Conservation (phyloP, 768 basidiomycete genomes). For the Phaffia tasmanica region DNA sequence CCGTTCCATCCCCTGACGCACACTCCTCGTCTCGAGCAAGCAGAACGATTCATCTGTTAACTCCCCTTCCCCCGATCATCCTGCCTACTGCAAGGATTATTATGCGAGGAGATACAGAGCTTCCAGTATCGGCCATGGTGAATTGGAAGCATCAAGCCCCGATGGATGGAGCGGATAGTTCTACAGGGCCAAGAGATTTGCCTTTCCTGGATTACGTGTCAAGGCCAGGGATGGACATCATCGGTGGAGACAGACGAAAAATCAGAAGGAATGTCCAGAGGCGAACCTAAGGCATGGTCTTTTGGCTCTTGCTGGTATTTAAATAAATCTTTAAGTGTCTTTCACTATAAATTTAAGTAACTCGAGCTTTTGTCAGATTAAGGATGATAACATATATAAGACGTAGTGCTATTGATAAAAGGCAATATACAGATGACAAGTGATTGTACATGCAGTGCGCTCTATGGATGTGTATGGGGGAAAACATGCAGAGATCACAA, state of each 20-base stretch:
- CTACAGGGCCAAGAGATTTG: slow-evolving; percentile 47
- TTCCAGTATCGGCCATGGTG: slow-evolving; percentile 78
- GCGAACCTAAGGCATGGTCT: slow-evolving; percentile 31
- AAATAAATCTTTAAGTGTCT: too few relatives aligned
- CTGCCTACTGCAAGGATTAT: slow-evolving; percentile 41
- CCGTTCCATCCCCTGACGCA: slow-evolving; percentile 36
- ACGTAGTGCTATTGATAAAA: too few relatives aligned
- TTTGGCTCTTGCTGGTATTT: too few relatives aligned
- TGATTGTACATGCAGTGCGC: too few relatives aligned
- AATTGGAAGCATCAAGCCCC: slow-evolving; percentile 49
- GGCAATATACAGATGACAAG: too few relatives aligned
- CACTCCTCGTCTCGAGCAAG: slow-evolving; percentile 22
- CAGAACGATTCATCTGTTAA: slow-evolving; percentile 57
- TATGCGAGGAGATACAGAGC: slow-evolving; percentile 77
- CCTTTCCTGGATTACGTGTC: slow-evolving; percentile 54
- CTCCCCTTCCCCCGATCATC: slow-evolving; percentile 51
- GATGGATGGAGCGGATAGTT: slow-evolving; percentile 46
- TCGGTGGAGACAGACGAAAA: slow-evolving; percentile 60
- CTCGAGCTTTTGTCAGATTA: too few relatives aligned
- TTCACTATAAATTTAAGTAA: too few relatives aligned
- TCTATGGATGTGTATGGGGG: too few relatives aligned
- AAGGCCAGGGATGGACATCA: slow-evolving; percentile 58
- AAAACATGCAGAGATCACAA: too few relatives aligned
- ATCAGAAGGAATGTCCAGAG: slow-evolving; percentile 82
- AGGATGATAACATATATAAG: too few relatives aligned